phyloP scores from a whole-genome alignment of 2,329 filamentous ascomycete genomes.

The Cladosporium phlei region DNA sequence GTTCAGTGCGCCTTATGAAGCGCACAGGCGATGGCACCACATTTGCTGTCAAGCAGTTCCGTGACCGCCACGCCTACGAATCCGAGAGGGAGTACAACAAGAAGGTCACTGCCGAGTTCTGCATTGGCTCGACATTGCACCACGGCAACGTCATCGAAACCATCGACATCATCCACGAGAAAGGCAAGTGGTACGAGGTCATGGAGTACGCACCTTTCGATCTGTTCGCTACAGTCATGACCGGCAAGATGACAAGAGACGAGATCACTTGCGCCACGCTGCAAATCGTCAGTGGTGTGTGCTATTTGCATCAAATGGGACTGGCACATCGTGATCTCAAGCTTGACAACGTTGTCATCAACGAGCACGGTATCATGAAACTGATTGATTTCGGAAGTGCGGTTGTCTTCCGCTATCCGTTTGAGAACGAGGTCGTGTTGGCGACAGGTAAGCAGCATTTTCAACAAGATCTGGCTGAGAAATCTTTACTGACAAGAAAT shows the following conservation, averaged over 20 bases:
- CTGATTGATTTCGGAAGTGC: slow-evolving; percentile 98
- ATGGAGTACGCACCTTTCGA: slow-evolving; percentile 98
- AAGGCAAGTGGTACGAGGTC: slow-evolving; percentile 91
- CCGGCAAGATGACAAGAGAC: slow-evolving; percentile 88
- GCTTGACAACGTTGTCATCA: slow-evolving; percentile 96
- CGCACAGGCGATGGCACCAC: slow-evolving; percentile 86
- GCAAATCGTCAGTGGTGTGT: slow-evolving; percentile 90
- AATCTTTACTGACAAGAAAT: slow-evolving; percentile 19
- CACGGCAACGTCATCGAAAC: slow-evolving; percentile 99
- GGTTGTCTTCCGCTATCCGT: slow-evolving; percentile 94
- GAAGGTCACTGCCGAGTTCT: slow-evolving; percentile 97
- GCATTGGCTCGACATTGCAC: slow-evolving; percentile 91
- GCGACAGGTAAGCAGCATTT: slow-evolving; percentile 62
- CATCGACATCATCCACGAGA: slow-evolving; percentile 91
- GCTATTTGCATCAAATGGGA: slow-evolving; percentile 91
- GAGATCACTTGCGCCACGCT: slow-evolving; percentile 88
- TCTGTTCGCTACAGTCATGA: slow-evolving; percentile 98
- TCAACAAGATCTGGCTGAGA: background rate
- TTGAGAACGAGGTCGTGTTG: slow-evolving; percentile 80
- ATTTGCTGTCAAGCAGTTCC: slow-evolving; percentile 96
- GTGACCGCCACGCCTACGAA: slow-evolving; percentile 86
- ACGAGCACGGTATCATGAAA: slow-evolving; percentile 96
- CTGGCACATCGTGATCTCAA: slow-evolving; percentile 93
- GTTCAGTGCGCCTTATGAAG: slow-evolving; percentile 91
- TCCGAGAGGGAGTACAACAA: slow-evolving; percentile 94